Conservation (phyloP, 495 filamentous ascomycete genomes). For the Elasticomyces elasticus region DNA sequence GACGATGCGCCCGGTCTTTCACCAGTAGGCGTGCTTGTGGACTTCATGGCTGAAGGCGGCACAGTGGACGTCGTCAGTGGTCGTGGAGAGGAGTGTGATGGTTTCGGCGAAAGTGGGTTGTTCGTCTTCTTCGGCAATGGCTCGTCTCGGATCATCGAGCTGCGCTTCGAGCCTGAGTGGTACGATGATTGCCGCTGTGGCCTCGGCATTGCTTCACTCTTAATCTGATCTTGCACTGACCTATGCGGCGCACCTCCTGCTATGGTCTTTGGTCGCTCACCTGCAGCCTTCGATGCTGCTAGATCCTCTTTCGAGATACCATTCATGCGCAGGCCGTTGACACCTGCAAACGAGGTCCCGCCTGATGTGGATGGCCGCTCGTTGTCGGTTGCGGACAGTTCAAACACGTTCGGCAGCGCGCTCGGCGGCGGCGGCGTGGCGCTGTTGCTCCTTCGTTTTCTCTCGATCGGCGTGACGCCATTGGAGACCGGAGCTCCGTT, state of each 20-base stretch:
- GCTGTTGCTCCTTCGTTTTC: background rate
- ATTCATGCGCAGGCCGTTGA: constrained; percentile 21
- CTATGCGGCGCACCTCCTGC: background rate
- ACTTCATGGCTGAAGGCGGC: background rate
- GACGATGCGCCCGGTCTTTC: background rate
- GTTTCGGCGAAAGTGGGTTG: constrained; percentile 2
- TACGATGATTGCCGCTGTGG: constrained; percentile 3
- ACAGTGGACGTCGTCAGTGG: background rate
- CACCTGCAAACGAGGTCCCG: background rate
- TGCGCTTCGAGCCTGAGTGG: background rate
- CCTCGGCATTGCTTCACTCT: background rate
- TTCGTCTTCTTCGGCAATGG: background rate
- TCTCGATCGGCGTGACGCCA: background rate
- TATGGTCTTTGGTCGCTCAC: constrained; percentile 15
- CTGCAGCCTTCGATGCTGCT: background rate
- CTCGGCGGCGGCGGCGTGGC: background rate
- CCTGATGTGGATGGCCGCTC: constrained; percentile 13
- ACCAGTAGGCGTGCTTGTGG: background rate
- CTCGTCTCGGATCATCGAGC: background rate
- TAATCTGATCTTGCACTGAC: constrained; percentile 2
- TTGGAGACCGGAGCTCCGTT: constrained; percentile 20
- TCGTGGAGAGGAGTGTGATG: background rate
- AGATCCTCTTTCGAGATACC: constrained; percentile 19
- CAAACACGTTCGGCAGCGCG: constrained; percentile 3
- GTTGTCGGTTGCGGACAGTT: constrained; percentile 7